Evolutionary conservation across 768 basidiomycete species (phyloP), one percentile per base, ranked within the genome.

Genomic region (Trametes meyenii): DNA sequence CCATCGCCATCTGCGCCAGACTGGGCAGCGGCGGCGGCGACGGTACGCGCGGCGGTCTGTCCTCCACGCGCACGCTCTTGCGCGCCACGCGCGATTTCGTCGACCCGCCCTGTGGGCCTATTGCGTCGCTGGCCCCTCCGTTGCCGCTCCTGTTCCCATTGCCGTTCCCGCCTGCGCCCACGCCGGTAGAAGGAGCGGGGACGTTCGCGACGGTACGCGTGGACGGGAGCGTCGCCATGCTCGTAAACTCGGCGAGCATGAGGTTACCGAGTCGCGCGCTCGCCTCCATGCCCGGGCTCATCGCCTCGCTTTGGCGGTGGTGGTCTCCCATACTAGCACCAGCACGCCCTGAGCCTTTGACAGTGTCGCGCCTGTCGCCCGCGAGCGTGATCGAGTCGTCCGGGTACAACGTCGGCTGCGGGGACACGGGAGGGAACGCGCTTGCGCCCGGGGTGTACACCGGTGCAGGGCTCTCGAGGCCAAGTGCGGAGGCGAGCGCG

Each of bases 1-100:
- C 81, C 69, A 92, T 70, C 50, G 82, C 90, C 89, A 92, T 89
- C 73, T 92, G 91, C 10, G 88, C 78, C 54, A 92, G 71, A 24
- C 89, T 89, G 12, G 89, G 90, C 43, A 90, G 70, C 21, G 85
- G 81, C 16, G 88, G 88, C 2, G 90, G 90, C 3, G 89, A 89
- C 3, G 90, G 90, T n/a, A 92, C 89, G 1, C 87, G 83, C 13
- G 90, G 90, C 14, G 89, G 88, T 69, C 79, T 84, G 69, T 89
- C 88, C 56, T 80, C 79, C 29, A 70, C 73, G 74, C 71, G 71
- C 65, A 73, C 23, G 21, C n/a, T 42, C 40, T 42, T 42, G 5
- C 40, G 13, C 11, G 40, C 66, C 39, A 59, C 56, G 24, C 53
- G 23, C 44, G 54, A 40, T 26, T 40, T 57, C 21, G 40, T 57